Evolutionary conservation across 2,329 filamentous ascomycete genomes (phyloP).

Genomic region (Pyrenochaeta sp.): DNA sequence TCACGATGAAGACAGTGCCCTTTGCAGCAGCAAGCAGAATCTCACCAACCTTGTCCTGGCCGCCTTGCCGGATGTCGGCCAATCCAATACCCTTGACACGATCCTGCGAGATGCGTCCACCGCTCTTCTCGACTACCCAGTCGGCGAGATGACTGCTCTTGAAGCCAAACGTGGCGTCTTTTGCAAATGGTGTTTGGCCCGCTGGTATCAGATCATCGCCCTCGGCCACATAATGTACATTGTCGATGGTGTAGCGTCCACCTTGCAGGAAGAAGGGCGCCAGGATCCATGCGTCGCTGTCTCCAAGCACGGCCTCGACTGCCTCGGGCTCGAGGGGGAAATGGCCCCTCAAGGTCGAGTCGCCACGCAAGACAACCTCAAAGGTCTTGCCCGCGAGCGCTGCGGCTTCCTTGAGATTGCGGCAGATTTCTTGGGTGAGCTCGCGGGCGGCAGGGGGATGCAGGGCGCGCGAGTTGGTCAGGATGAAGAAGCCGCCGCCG

Average conservation of each 20-base stretch:
- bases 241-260: conserved; percentile 64
- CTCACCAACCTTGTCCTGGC: conserved; percentile 53
- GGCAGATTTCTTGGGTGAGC: conserved; percentile 62
- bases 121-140: conserved; percentile 64
- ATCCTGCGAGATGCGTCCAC: conserved; percentile 50
- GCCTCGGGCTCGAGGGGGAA: conserved; percentile 65
- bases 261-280: conserved; percentile 69
- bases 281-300: conserved; percentile 62
- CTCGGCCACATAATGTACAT: conserved; percentile 67
- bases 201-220: conserved; percentile 60
- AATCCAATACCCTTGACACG: conserved; percentile 57
- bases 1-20: conserved; percentile 60
- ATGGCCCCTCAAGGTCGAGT: conserved; percentile 66
- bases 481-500: conserved; percentile 65
- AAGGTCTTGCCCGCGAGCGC: conserved; percentile 51
- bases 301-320: conserved; percentile 59
- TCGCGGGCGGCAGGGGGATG: conserved; percentile 57
- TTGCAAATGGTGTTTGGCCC: conserved; percentile 64
- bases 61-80: conserved; percentile 59
- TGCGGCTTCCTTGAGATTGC: conserved; percentile 58
- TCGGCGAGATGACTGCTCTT: conserved; percentile 62
- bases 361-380: conserved; percentile 65
- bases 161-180: conserved; percentile 67
- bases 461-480: conserved; percentile 67
- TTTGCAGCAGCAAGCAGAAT: conserved; percentile 50